These are phyloP conservation scores for Sextonia rubra DNA, from an alignment of 164 flowering plant genomes.

Conservation along the genomic window DNA sequence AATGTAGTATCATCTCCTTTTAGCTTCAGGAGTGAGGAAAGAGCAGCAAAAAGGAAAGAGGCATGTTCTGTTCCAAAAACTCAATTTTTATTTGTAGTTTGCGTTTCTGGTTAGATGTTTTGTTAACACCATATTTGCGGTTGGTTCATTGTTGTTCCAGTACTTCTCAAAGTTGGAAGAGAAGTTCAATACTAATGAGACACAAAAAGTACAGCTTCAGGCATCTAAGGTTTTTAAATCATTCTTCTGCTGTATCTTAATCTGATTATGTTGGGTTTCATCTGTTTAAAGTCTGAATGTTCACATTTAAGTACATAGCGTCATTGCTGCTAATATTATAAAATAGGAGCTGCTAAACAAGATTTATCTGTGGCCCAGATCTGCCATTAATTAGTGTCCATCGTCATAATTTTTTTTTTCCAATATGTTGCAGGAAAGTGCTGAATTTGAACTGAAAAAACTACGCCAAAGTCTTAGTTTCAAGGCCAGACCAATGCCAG, in stretches of 20 bases:
- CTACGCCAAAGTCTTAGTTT: conserved; percentile 27
- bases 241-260: not conserved
- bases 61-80: conserved; percentile 30
- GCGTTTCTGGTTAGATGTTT: not conserved
- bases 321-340: not conserved
- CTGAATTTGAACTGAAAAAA: conserved; percentile 22
- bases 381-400: not conserved
- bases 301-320: not conserved
- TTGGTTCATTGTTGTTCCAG: conserved; percentile 17
- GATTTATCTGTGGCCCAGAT: not conserved
- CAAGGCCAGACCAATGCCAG: conserved; percentile 31
- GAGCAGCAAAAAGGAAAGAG: conserved; percentile 86
- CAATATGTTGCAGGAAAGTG: conserved; percentile 36
- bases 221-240: conserved; percentile 36
- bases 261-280: not conserved
- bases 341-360: no score
- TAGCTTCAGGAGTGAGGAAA: conserved; percentile 79
- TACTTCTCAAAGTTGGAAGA: conserved; percentile 66
- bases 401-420: not conserved
- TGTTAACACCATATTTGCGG: not conserved
- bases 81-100: conserved; percentile 6
- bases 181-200: conserved; percentile 40
- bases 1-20: conserved; percentile 44
- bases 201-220: conserved; percentile 31
- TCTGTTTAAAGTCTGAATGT: not conserved